Percentiles rank a stretch among this genome's conserved stretches.
Evolutionary conservation across 345 rosid genomes (phyloP).

Genomic region (Moringa oleifera): DNA sequence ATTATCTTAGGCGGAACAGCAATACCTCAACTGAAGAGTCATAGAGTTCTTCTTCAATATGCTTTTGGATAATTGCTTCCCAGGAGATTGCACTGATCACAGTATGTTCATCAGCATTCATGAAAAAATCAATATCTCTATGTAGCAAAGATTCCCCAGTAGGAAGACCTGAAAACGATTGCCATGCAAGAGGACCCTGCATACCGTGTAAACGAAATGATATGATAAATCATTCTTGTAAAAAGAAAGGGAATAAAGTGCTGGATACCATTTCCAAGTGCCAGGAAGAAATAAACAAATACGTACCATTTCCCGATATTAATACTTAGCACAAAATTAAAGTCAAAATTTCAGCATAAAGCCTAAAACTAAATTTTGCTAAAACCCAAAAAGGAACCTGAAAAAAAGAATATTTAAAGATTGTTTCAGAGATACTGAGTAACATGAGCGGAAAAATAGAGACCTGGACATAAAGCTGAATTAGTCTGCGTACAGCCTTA

Average conservation of each 20-base stretch:
- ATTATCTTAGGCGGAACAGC: neutral
- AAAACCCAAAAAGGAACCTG: constrained; percentile 1
- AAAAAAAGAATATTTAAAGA: neutral
- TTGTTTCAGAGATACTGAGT: constrained; percentile 6
- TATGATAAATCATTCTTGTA: neutral
- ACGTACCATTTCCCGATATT: neutral
- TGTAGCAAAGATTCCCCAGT: constrained; percentile 57
- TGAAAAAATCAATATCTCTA: constrained; percentile 62
- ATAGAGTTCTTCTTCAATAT: constrained; percentile 82
- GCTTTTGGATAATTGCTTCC: constrained; percentile 92
- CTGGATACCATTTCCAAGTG: neutral
- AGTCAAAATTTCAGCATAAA: neutral
- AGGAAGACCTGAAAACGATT: constrained; percentile 71
- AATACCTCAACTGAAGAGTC: constrained; percentile 67
- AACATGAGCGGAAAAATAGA: constrained; percentile 11
- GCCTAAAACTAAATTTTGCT: neutral
- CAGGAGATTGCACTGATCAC: constrained; percentile 77
- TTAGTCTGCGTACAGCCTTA: constrained; percentile 74
- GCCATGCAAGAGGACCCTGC: constrained; percentile 98
- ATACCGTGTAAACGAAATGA: constrained; percentile 19
- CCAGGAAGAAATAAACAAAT: neutral
- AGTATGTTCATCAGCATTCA: constrained; percentile 53
- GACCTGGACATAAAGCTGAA: constrained; percentile 95
- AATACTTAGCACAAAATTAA: neutral
- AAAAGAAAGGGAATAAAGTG: neutral